Conservation (phyloP, 768 basidiomycete genomes). For the Mycena sanguinolenta region DNA sequence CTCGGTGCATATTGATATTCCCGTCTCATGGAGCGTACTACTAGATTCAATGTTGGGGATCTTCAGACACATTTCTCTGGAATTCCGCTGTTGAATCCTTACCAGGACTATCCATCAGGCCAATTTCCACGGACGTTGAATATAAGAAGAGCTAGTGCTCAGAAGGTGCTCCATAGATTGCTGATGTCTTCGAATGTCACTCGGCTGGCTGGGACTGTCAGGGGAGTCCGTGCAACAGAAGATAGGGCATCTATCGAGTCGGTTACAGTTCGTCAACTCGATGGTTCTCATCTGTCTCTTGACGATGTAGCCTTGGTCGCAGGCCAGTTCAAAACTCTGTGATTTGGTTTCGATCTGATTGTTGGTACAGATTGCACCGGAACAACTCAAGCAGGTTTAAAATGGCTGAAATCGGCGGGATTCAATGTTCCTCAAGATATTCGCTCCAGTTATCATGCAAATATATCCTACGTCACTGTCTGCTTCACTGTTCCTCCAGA, state of each 20-base stretch:
- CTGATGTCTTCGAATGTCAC: neutral
- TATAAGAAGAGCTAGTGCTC: neutral
- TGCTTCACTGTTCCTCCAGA: slow-evolving; percentile 11
- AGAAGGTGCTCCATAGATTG: neutral
- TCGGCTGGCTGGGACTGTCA: neutral
- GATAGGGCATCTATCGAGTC: neutral
- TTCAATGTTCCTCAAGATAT: neutral
- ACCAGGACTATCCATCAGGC: neutral
- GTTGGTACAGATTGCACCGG: neutral
- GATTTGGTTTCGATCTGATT: neutral
- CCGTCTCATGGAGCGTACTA: neutral
- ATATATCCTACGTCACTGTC: slow-evolving; percentile 19
- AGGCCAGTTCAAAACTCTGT: neutral
- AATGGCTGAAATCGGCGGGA: slow-evolving; percentile 27
- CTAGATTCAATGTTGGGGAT: neutral
- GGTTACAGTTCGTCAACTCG: neutral
- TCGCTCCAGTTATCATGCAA: slow-evolving; percentile 13
- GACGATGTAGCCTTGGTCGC: neutral
- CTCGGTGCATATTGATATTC: neutral
- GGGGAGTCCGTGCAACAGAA: neutral
- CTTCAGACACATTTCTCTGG: neutral
- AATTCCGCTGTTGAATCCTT: neutral
- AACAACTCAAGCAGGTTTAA: slow-evolving; percentile 2
- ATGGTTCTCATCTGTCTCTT: neutral
- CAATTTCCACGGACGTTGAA: neutral